phyloP scores from a whole-genome alignment of 2,329 filamentous ascomycete genomes.

The Stromatinia cepivora region DNA sequence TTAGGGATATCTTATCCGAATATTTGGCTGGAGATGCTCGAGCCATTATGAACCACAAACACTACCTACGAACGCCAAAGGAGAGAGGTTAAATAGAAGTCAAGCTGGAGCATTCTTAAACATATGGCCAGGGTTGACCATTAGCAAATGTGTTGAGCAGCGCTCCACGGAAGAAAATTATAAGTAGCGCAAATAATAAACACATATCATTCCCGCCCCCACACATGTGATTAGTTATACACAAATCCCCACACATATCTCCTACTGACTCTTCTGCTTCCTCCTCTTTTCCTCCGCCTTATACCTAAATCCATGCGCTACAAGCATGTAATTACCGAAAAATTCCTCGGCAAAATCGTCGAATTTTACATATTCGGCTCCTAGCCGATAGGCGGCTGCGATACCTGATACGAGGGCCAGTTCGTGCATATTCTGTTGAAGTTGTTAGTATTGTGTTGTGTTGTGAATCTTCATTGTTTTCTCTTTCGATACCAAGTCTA shows the following conservation, averaged over 20 bases:
- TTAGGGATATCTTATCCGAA: neutral
- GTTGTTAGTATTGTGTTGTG: neutral
- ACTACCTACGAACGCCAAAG: too few species aligned
- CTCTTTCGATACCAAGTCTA: neutral
- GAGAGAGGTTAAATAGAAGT: neutral
- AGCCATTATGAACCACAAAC: too few species aligned
- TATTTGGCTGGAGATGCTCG: neutral
- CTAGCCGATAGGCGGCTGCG: slow-evolving; percentile 67
- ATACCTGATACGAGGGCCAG: slow-evolving; percentile 70
- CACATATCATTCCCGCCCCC: neutral
- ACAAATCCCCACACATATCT: neutral
- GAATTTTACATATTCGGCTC: slow-evolving; percentile 62
- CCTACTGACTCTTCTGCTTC: slow-evolving; percentile 30
- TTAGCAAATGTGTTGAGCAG: neutral
- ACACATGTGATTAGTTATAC: neutral
- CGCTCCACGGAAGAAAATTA: too few species aligned
- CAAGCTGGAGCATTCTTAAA: neutral
- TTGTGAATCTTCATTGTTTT: neutral
- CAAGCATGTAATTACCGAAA: slow-evolving; percentile 49
- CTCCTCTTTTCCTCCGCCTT: slow-evolving; percentile 36
- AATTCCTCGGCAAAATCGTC: slow-evolving; percentile 54
- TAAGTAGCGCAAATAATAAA: neutral
- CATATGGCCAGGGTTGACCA: neutral
- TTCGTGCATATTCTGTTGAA: slow-evolving; percentile 63
- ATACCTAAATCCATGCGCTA: slow-evolving; percentile 49